Conservation (phyloP, 495 filamentous ascomycete genomes). For the Clohesyomyces aquaticus region DNA sequence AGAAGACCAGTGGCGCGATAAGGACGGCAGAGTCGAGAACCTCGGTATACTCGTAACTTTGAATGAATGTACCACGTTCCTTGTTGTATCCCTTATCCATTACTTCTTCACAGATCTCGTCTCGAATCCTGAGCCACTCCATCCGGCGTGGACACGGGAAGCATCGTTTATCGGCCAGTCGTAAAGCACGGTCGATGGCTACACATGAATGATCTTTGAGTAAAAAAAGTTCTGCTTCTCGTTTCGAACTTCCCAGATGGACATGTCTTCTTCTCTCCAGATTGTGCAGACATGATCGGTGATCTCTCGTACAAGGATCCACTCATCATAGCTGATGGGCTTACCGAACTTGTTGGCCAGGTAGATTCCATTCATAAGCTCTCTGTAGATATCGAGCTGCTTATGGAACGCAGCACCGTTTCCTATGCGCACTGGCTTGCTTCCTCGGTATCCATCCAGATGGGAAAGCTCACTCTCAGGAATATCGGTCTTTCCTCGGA, state of each 20-base stretch:
- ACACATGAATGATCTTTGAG: conserved; percentile 77
- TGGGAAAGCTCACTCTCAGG: conserved; percentile 60
- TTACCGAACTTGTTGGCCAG: conserved; percentile 79
- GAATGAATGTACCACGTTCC: conserved; percentile 66
- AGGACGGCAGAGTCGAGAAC: conserved; percentile 71
- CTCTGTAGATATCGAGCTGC: conserved; percentile 76
- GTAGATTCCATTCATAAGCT: conserved; percentile 75
- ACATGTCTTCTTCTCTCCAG: conserved; percentile 67
- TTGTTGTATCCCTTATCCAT: conserved; percentile 72
- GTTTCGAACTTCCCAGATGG: conserved; percentile 80
- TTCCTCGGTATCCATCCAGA: conserved; percentile 68
- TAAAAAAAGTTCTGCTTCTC: conserved; percentile 76
- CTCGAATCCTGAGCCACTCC: conserved; percentile 64
- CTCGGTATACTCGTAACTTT: conserved; percentile 70
- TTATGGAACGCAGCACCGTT: conserved; percentile 75
- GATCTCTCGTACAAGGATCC: conserved; percentile 63
- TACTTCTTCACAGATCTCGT: conserved; percentile 70
- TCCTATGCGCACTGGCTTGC: conserved; percentile 71
- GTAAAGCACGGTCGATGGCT: conserved; percentile 70
- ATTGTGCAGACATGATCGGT: conserved; percentile 56
- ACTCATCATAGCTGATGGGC: conserved; percentile 73
- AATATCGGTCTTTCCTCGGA: conserved; percentile 71
- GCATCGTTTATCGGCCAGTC: conserved; percentile 69
- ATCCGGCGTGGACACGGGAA: conserved; percentile 69
- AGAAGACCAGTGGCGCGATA: conserved; percentile 75